Evolutionary conservation across 2,329 filamentous ascomycete species (phyloP).

Genomic region (Arthrinium phaeospermum): DNA sequence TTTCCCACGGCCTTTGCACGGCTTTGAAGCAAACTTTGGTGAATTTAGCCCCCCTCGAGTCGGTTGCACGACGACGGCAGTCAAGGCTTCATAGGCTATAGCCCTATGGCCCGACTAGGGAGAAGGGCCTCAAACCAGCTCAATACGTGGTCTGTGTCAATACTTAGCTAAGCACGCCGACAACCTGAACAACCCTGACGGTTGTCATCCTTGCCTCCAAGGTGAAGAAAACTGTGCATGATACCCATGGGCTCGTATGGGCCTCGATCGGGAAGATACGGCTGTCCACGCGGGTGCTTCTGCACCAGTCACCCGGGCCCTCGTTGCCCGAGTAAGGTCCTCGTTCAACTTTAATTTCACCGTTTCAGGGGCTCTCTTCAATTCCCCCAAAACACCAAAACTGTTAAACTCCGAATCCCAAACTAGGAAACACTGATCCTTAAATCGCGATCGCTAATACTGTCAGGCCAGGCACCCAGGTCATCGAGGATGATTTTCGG

Average conservation of each 20-base stretch:
- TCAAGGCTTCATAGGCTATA: background rate
- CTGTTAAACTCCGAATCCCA: background rate
- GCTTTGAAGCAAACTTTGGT: background rate
- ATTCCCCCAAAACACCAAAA: background rate
- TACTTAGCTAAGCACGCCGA: background rate
- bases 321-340: background rate
- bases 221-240: background rate
- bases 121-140: background rate
- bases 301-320: background rate
- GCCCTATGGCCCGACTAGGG: background rate
- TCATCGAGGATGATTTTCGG: background rate
- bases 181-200: background rate
- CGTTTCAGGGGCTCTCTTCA: background rate
- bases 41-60: constrained; percentile 2
- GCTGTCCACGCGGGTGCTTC: background rate
- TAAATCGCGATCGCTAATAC: background rate
- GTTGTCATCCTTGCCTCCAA: background rate
- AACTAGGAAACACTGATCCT: background rate
- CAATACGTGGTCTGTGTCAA: constrained; percentile 16
- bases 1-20: constrained; percentile 3
- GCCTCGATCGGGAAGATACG: background rate
- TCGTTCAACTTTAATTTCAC: background rate
- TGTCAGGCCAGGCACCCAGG: background rate
- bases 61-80: constrained; percentile 3
- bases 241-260: background rate